A percentile compares a stretch with the other conserved stretches of the same genome.
Conservation (phyloP, 352 stramenopile genomes). For the Phytophthora crassamura region DNA sequence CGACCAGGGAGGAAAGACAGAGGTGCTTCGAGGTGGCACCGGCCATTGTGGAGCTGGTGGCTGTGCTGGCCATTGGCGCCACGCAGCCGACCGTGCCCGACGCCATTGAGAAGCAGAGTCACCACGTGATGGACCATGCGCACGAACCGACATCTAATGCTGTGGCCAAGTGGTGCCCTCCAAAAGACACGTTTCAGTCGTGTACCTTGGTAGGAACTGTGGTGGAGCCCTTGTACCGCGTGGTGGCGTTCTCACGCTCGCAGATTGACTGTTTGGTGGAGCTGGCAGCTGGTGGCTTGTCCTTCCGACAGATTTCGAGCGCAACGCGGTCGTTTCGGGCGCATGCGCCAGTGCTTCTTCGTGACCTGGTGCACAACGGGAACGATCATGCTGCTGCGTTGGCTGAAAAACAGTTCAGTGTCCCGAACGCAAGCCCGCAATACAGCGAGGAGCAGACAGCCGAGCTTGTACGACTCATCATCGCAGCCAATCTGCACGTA, state of each 20-base stretch:
- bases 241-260: conserved; percentile 35
- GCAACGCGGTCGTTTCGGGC: conserved; percentile 31
- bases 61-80: conserved; percentile 32
- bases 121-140: conserved; percentile 26
- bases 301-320: conserved; percentile 41
- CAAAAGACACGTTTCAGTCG: conserved; percentile 35
- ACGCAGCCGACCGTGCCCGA: conserved; percentile 28
- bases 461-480: conserved; percentile 54
- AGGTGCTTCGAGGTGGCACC: conserved; percentile 35
- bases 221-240: conserved; percentile 29
- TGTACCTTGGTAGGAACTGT: conserved; percentile 23
- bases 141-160: conserved; percentile 15
- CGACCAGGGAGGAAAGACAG: conserved; percentile 27
- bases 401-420: conserved; percentile 6
- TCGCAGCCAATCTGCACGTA: conserved; percentile 45
- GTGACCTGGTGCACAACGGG: conserved; percentile 15
- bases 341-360: conserved; percentile 27
- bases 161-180: conserved; percentile 31
- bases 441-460: conserved; percentile 40
- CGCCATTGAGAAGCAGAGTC: conserved; percentile 30
- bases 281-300: conserved; percentile 38
- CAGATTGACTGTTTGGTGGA: conserved; percentile 46
- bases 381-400: background rate
- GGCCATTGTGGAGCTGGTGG: conserved; percentile 39
- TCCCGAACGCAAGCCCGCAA: conserved; percentile 17